Percentiles rank a stretch among this genome's conserved stretches.
Conservation (phyloP, 768 basidiomycete genomes). For the Agaricus blazei region DNA sequence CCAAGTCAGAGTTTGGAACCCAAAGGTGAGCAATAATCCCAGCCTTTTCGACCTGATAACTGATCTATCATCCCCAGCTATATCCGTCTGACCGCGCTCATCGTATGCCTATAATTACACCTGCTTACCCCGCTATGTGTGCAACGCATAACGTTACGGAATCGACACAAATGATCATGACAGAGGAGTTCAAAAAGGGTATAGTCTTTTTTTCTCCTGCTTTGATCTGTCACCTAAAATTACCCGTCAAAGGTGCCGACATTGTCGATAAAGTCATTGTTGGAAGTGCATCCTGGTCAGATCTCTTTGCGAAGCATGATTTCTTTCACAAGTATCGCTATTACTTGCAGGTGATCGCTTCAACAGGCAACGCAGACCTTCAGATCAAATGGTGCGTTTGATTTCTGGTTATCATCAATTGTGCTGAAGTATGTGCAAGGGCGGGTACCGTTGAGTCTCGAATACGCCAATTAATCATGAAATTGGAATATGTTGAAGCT, state of each 20-base stretch:
- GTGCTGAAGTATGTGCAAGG: conserved; percentile 23
- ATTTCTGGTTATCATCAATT: not conserved
- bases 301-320: conserved; percentile 92
- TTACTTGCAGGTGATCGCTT: conserved; percentile 94
- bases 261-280: conserved; percentile 92
- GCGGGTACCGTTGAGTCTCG: conserved; percentile 98
- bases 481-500: conserved; percentile 93
- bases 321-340: conserved; percentile 97
- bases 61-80: conserved; percentile 40
- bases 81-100: conserved; percentile 93
- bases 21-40: conserved; percentile 51
- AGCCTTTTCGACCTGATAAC: not conserved
- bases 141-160: conserved; percentile 96
- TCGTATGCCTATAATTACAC: conserved; percentile 99
- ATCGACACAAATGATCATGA: conserved; percentile 95
- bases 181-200: conserved; percentile 94
- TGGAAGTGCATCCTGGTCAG: conserved; percentile 80
- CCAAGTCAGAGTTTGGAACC: conserved; percentile 97
- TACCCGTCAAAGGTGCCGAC: conserved; percentile 65
- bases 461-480: conserved; percentile 94
- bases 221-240: not conserved
- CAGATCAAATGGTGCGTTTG: conserved; percentile 85
- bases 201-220: conserved; percentile 3
- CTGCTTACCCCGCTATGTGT: conserved; percentile 99
- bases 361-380: conserved; percentile 74